Base-by-base conservation (phyloP, 2,329 filamentous ascomycete genomes). In the Fonsecaea multimorphosa region DNA sequence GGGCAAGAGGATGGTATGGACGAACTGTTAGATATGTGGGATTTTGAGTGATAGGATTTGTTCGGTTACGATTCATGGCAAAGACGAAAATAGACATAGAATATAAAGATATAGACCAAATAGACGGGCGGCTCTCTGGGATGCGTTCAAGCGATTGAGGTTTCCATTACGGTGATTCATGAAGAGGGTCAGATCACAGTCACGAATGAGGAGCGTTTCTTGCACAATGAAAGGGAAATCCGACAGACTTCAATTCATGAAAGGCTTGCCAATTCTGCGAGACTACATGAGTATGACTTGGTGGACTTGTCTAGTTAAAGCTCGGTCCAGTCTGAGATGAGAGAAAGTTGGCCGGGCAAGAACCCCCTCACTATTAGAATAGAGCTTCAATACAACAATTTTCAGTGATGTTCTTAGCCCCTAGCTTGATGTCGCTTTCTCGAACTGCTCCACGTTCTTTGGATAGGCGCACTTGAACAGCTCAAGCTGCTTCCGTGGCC, bases 1-100 rank as follows among this genome's bases (percentile, higher is more conserved):
- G 63, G 52, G 40, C 29, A 58, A 46, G 22, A 52, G 19, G 34
- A 58, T 22, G 19, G 44, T 49, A 36, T 62, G 32, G 60, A 63
- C 32, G 29, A 53, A 14, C 53, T 68, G 31, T 19, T 68, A 59
- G 66, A 68, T 38, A 29, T 68, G 34, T 68, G 66, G 66, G 66
- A 65, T 53, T 68, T 68, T 22, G 58, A 60, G n/a, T 52, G 58
- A 27, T 22, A 9, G 14, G 44, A 22, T 51, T 19, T 51, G n/a
- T 29, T n/a, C 8, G 6, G 24, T 32, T n/a, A 60, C n/a, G 58
- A 60, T 36, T 27, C 44, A 60, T 32, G 57, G 51, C 46, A 38
- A 60, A 24, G 32, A 24, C 8, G 40, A 60, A 53, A 31, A 36
- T 60, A 58, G 55, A 58, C 36, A 58, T 58, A 46, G 56, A 58